These are phyloP conservation scores for Rhodotorula sp. DNA, from an alignment of 1,284 basidiomycete genomes.

Conservation along the genomic window DNA sequence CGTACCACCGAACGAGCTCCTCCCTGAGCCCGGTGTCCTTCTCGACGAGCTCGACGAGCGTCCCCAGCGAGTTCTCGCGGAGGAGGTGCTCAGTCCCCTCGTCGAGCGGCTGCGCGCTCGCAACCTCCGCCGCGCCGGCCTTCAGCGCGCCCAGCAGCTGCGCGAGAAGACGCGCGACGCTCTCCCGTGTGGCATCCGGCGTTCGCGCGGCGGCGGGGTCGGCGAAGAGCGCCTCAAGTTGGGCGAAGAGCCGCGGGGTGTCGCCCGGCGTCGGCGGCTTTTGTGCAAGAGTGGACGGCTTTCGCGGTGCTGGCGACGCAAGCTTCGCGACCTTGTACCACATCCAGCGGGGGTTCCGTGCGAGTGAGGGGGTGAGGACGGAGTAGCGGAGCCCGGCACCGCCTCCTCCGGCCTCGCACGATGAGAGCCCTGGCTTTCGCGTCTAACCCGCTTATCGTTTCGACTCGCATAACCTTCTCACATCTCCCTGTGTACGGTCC, in stretches of 20 bases:
- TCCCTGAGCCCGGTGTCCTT: conserved; percentile 66
- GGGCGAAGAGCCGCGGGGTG: conserved; percentile 6
- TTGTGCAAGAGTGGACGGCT: not conserved
- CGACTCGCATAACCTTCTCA: not conserved
- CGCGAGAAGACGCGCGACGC: conserved; percentile 2
- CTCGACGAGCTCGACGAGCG: conserved; percentile 81
- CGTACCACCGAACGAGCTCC: conserved; percentile 76
- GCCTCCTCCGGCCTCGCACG: not conserved
- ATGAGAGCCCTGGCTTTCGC: not conserved
- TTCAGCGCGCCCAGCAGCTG: conserved; percentile 18
- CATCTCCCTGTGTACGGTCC: no score
- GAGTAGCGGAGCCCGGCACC: not conserved
- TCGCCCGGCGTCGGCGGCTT: not conserved
- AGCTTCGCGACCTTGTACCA: conserved; percentile 32
- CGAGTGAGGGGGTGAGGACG: not conserved
- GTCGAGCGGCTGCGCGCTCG: conserved; percentile 53
- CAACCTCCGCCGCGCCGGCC: not conserved
- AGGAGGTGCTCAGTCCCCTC: conserved; percentile 86
- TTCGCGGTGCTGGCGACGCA: conserved; percentile 25
- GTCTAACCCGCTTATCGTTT: no score
- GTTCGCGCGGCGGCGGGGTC: not conserved
- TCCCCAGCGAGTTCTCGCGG: conserved; percentile 81
- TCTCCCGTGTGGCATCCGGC: not conserved
- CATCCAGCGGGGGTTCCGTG: conserved; percentile 6
- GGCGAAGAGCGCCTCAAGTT: not conserved